Conservation (phyloP, 495 filamentous ascomycete genomes). For the Aspergillus funiculosus region DNA sequence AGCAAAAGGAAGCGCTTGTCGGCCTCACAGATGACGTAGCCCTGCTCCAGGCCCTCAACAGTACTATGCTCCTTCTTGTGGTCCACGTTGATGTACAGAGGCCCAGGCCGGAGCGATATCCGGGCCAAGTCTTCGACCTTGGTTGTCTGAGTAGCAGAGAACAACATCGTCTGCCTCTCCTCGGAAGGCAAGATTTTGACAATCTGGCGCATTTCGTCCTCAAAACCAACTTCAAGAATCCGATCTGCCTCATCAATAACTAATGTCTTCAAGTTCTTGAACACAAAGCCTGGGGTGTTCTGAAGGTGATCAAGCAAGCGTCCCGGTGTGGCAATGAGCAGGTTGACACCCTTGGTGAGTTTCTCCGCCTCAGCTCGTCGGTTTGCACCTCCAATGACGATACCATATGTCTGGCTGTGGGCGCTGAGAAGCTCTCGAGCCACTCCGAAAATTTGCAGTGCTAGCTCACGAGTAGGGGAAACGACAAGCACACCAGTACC, state of each 20-base stretch:
- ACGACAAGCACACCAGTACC: constrained; percentile 85
- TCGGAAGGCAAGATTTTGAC: constrained; percentile 89
- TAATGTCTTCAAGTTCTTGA: constrained; percentile 84
- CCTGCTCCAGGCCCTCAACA: constrained; percentile 89
- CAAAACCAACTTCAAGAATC: constrained; percentile 95
- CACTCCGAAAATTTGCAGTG: constrained; percentile 93
- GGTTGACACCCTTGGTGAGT: constrained; percentile 86
- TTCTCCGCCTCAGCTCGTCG: constrained; percentile 89
- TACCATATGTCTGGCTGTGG: constrained; percentile 90
- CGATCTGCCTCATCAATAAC: constrained; percentile 79
- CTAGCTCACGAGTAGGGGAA: constrained; percentile 65
- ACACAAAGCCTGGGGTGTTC: constrained; percentile 86
- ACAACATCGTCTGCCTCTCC: constrained; percentile 91
- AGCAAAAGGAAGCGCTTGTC: constrained; percentile 91
- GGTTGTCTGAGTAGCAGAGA: constrained; percentile 96
- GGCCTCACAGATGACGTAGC: constrained; percentile 87
- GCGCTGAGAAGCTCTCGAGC: constrained; percentile 83
- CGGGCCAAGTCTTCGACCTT: constrained; percentile 96
- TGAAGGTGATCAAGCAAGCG: constrained; percentile 90
- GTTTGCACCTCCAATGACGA: constrained; percentile 94
- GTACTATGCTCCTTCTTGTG: constrained; percentile 72
- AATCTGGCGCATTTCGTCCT: constrained; percentile 97
- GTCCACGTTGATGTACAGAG: constrained; percentile 94
- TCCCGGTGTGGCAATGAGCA: constrained; percentile 90
- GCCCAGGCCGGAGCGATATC: constrained; percentile 86